phyloP scores from a whole-genome alignment of 768 basidiomycete species.

The Strobilomyces dryophilus region DNA sequence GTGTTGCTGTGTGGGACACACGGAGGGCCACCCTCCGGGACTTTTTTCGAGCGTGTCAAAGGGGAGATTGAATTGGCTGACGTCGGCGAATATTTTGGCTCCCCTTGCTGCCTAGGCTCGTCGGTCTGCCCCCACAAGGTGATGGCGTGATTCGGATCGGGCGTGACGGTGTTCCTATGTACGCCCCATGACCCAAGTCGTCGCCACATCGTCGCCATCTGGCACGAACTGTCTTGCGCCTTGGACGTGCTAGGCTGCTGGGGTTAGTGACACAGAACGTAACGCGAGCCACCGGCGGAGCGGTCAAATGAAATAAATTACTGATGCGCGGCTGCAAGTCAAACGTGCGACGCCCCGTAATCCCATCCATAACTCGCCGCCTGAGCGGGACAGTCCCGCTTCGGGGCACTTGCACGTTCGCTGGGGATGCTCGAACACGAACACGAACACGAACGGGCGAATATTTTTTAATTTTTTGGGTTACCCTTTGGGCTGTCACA shows the following conservation, averaged over 20 bases:
- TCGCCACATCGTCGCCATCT: slow-evolving; percentile 14
- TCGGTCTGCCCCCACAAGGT: background rate
- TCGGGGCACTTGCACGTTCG: slow-evolving; percentile 16
- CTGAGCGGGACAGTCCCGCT: background rate
- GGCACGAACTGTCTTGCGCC: background rate
- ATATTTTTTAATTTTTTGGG: slow-evolving; percentile 1
- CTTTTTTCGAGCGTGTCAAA: background rate
- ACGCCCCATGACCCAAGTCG: background rate
- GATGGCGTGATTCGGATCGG: slow-evolving; percentile 11
- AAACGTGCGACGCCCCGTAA: slow-evolving; percentile 15
- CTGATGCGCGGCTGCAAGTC: background rate
- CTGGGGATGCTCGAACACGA: background rate
- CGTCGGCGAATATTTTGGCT: background rate
- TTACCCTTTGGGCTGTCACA: slow-evolving; percentile 12
- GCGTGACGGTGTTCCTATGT: background rate
- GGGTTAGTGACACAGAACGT: background rate
- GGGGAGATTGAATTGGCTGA: slow-evolving; percentile 1
- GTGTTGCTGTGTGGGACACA: background rate
- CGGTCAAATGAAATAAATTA: background rate
- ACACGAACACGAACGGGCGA: too few species aligned
- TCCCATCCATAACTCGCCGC: background rate
- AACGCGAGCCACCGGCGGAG: slow-evolving; percentile 1
- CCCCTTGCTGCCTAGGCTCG: background rate
- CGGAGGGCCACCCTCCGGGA: background rate
- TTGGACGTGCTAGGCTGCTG: background rate